Percentiles rank a stretch among this genome's conserved stretches.
Conservation (phyloP, 331 rosid species). For the Quercus phellos region DNA sequence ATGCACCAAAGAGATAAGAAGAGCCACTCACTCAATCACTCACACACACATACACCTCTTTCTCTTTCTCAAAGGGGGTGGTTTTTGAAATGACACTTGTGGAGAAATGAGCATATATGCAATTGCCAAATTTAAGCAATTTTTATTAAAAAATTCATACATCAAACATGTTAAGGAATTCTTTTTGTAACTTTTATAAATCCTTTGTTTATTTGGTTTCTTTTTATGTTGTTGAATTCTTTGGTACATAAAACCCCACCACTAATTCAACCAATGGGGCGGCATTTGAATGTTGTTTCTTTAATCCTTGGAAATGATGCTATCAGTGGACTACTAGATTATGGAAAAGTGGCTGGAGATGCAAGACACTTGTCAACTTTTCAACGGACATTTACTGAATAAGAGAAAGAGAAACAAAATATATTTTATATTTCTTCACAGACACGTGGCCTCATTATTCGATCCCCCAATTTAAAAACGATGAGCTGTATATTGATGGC, state of each 20-base stretch:
- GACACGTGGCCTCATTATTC: conserved; percentile 26
- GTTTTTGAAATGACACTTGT: conserved; percentile 28
- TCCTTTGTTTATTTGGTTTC: background rate
- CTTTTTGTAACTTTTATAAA: conserved; percentile 6
- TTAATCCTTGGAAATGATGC: conserved; percentile 5
- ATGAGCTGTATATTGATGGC: conserved; percentile 19
- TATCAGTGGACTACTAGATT: conserved; percentile 11
- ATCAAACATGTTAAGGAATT: conserved; percentile 16
- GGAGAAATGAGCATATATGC: conserved; percentile 31
- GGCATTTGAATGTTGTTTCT: conserved; percentile 17
- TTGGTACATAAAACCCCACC: conserved; percentile 9
- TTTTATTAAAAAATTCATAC: conserved; percentile 1
- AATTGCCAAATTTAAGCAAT: conserved; percentile 38
- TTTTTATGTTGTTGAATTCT: conserved; percentile 10
- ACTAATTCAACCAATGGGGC: conserved; percentile 37
- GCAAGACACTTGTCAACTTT: conserved; percentile 21
- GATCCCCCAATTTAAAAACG: conserved; percentile 20
- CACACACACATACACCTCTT: background rate
- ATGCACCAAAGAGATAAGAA: conserved; percentile 20
- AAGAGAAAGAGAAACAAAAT: background rate
- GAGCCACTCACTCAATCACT: conserved; percentile 10
- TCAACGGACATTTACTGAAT: conserved; percentile 7
- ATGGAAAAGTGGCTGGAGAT: conserved; percentile 12
- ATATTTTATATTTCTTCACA: background rate
- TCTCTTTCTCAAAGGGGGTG: background rate